Conservation (phyloP, 371 early-diverging fungal genomes). For the Lichtheimia ornata region DNA sequence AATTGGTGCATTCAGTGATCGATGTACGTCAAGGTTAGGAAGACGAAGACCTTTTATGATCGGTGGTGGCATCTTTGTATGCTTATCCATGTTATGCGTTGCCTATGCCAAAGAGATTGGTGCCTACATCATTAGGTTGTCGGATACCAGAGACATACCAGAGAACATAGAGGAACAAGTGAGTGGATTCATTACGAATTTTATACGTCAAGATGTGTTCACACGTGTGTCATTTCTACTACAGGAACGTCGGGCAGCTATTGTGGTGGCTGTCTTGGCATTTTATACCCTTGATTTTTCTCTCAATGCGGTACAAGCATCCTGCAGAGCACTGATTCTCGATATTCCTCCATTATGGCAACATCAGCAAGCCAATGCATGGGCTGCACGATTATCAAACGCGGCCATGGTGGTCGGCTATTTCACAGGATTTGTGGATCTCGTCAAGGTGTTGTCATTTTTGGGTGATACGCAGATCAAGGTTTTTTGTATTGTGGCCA, state of each 20-base stretch:
- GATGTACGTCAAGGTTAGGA: constrained; percentile 51
- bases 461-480: constrained; percentile 65
- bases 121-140: constrained; percentile 3
- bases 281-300: constrained; percentile 82
- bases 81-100: constrained; percentile 60
- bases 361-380: constrained; percentile 72
- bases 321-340: constrained; percentile 74
- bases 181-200: neutral
- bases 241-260: constrained; percentile 44
- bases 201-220: constrained; percentile 6
- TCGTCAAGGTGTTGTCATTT: constrained; percentile 54
- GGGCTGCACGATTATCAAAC: constrained; percentile 74
- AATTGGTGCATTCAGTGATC: constrained; percentile 64
- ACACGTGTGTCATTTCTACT: neutral
- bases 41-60: constrained; percentile 60
- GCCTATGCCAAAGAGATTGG: constrained; percentile 65
- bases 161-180: constrained; percentile 20
- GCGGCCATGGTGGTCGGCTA: constrained; percentile 75
- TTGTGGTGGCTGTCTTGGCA: constrained; percentile 61
- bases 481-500: constrained; percentile 58
- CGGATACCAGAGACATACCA: neutral
- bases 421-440: constrained; percentile 62
- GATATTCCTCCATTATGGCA: constrained; percentile 71
- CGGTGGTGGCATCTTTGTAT: constrained; percentile 53
- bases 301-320: constrained; percentile 73